A percentile compares a stretch with the other conserved stretches of the same genome.
Evolutionary conservation across 192 early-diverging fungal genomes (phyloP).

Genomic region (Backusella morwellensis): DNA sequence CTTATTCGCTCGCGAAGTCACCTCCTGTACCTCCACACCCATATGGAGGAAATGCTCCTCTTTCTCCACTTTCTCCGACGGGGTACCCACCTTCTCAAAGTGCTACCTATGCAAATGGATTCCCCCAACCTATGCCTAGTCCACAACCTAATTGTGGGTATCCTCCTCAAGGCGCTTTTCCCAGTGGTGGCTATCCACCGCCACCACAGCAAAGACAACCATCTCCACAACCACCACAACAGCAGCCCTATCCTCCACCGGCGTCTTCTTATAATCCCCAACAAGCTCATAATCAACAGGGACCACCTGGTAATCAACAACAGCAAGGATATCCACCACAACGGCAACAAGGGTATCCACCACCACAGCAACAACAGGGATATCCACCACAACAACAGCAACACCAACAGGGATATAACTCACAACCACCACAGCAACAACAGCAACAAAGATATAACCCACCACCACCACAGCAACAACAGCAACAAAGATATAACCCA

Average conservation of each 20-base stretch:
- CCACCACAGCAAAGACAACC: not conserved
- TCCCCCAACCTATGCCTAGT: not conserved
- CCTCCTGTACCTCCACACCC: not conserved
- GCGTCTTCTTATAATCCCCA: not conserved
- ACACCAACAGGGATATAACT: too few species aligned
- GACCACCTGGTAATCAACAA: too few species aligned
- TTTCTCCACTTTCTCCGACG: slow-evolving; percentile 6
- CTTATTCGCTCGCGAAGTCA: not conserved
- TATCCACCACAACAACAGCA: not conserved
- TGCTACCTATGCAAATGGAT: not conserved
- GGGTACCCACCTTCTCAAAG: slow-evolving; percentile 8
- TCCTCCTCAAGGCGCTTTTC: not conserved
- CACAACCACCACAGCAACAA: not conserved
- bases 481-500: not conserved
- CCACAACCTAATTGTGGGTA: not conserved
- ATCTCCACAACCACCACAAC: not conserved
- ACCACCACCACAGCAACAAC: not conserved
- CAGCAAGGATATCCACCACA: not conserved
- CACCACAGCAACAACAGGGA: not conserved
- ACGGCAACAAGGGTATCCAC: not conserved
- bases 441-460: too few species aligned
- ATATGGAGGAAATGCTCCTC: not conserved
- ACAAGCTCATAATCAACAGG: not conserved
- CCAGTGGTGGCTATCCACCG: not conserved
- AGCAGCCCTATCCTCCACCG: not conserved